Base-by-base conservation (phyloP, 805 yeast species). In the Lipomyces mesembrius region DNA sequence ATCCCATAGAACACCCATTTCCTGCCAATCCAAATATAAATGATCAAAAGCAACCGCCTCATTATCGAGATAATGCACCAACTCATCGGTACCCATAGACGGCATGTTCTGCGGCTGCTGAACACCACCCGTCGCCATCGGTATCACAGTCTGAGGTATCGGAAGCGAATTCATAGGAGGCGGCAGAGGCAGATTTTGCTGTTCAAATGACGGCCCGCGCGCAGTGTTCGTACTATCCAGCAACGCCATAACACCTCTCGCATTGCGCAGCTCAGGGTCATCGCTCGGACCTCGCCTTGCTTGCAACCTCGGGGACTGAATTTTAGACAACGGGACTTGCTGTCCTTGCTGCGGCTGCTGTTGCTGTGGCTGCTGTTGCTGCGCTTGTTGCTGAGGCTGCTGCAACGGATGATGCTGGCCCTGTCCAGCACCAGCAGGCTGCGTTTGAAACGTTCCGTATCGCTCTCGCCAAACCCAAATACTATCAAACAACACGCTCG, bases 401-500 rank as follows among this genome's bases (percentile, higher is more conserved):
- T 56, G 64, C 43, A 43, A 29, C 25, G 59, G 68, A 29, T 67
- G 65, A n/a, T 62, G 63, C 57, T 58, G 71, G 32, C 57, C 63
- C 27, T 22, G 53, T 3, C 60, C 66, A 14, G 71, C 64, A 3
- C 68, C 66, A 5, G 69, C 66, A 20, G 71, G 71, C 22, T 37
- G 59, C 17, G 57, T 59, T 3, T 58, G 67, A 57, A 66, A 68
- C 11, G 65, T 65, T 25, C 97, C 97, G 67, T 92, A 91, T 76
- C 91, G 89, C 72, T 91, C 94, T 72, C 97, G 81, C 74, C 95
- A 80, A 2, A 91, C 83, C 86, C 93, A 90, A 60, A 94, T 79
- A 73, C 94, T 88, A 78, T 95, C 99, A 77, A 94, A 95, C 73
- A 94, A 92, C 1, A 93, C 92, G 66, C 95, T 88, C 0, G 97